phyloP scores from a whole-genome alignment of 148 eudicot species.

The Salicornia ramosissima region DNA sequence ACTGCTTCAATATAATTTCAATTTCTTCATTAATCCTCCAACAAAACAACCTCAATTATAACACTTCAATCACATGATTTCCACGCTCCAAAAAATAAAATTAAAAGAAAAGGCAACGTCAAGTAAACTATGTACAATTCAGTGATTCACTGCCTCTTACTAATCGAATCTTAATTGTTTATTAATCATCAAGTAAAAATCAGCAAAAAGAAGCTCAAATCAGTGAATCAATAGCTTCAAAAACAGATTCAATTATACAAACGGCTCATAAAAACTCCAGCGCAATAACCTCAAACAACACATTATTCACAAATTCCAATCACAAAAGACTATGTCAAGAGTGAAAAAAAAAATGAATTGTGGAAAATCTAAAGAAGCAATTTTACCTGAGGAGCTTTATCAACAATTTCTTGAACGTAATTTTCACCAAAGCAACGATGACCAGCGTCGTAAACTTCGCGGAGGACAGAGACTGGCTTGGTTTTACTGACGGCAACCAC shows the following conservation, averaged over 20 bases:
- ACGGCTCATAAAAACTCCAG: not conserved
- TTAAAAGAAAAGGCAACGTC: no score
- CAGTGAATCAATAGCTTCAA: not conserved
- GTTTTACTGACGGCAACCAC: conserved; percentile 93
- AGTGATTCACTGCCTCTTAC: not conserved
- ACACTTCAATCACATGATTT: not conserved
- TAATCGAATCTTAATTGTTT: not conserved
- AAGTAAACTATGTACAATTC: no score
- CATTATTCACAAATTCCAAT: not conserved
- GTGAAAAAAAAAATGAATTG: not conserved
- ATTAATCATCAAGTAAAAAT: no score
- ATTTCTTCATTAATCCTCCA: not conserved
- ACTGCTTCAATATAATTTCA: not conserved
- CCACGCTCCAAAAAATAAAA: not conserved
- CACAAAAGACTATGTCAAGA: not conserved
- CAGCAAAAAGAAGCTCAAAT: not conserved
- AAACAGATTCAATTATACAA: not conserved
- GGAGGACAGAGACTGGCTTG: conserved; percentile 68
- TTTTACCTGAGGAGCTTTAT: conserved; percentile 86
- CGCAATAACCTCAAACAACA: not conserved
- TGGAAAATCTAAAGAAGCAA: not conserved
- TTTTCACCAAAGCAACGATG: conserved; percentile 90
- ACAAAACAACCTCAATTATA: no score
- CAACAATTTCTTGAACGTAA: conserved; percentile 83
- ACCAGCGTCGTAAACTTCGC: conserved; percentile 86